Base-by-base conservation (phyloP, 2,329 filamentous ascomycete genomes). In the Chrysoporthe austroafricana region DNA sequence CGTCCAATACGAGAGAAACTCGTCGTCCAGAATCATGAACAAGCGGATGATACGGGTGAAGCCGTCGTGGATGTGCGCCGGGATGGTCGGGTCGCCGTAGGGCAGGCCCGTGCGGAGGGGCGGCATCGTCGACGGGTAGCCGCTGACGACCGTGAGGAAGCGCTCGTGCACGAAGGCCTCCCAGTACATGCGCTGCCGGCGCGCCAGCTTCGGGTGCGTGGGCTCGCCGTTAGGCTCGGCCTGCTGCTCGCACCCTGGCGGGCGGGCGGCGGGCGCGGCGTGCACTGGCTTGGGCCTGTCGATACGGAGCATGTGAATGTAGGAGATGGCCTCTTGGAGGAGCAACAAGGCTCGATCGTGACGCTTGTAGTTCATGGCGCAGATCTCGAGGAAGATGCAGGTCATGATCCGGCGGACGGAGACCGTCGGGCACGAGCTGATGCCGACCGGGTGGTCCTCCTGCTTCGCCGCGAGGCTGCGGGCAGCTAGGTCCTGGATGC, bases 121-220 rank as follows among this genome's bases (percentile, higher is more conserved):
- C 9, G 72, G 71, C 68, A 81, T 72, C 18, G 76, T 73, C 39
- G 77, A 77, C 1, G 79, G 78, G 5, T 81, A 81, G 56, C 84
- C 84, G 50, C 84, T 81, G 4, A 83, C 76, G 36, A 87, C 82
- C 44, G 82, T 82, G n/a, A 85, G 72, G 72, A 87, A 87, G 18
- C 86, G 81, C 72, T 87, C 85, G 68, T 87, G 84, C 43, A 87
- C 84, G 71, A 83, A 87, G 14, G 80, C 81, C 70, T 85, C 81
- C 84, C 85, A 87, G 73, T 87, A 86, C 0, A 86, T 74, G 3
- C 85, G 78, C 69, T 85, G 83, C 61, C 82, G 73, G 61, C 78
- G 76, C 34, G 80, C 78, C 6, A 62, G 43, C 44, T 64, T 64
- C 4, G 65, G 46, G 21, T 11, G 34, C 16, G 62, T 56, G 4